Evolutionary conservation across 2,329 filamentous ascomycete species (phyloP).

Genomic region (Aphanoascus verrucosus): DNA sequence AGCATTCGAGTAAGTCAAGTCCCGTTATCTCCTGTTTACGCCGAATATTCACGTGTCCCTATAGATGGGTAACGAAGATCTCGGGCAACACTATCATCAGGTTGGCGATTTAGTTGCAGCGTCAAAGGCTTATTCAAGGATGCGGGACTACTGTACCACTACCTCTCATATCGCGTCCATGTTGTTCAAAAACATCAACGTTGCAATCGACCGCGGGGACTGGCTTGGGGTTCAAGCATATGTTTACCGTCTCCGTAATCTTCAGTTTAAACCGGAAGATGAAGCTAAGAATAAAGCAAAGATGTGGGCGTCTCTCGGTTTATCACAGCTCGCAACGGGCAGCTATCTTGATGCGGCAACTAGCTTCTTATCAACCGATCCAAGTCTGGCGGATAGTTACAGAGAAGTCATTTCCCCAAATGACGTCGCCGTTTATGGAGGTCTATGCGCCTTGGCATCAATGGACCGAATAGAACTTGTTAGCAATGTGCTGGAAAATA

Average conservation of each 20-base stretch:
- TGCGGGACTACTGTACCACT: slow-evolving; percentile 83
- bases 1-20: slow-evolving; percentile 63
- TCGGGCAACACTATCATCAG: slow-evolving; percentile 70
- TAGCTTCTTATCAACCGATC: slow-evolving; percentile 56
- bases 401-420: slow-evolving; percentile 68
- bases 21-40: background rate
- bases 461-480: slow-evolving; percentile 74
- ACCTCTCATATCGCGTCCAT: slow-evolving; percentile 75
- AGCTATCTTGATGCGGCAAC: slow-evolving; percentile 58
- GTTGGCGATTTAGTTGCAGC: slow-evolving; percentile 65
- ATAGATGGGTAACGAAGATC: slow-evolving; percentile 88
- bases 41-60: slow-evolving; percentile 6
- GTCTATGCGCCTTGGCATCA: slow-evolving; percentile 76
- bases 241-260: slow-evolving; percentile 45
- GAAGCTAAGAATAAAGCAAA: slow-evolving; percentile 52
- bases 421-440: slow-evolving; percentile 85
- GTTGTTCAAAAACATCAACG: slow-evolving; percentile 63
- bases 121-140: slow-evolving; percentile 66
- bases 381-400: slow-evolving; percentile 47
- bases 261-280: slow-evolving; percentile 48
- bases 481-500: slow-evolving; percentile 64
- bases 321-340: slow-evolving; percentile 48
- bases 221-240: slow-evolving; percentile 60
- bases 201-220: slow-evolving; percentile 64
- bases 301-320: slow-evolving; percentile 50